Percentiles rank a stretch among this genome's conserved stretches.
Evolutionary conservation across 352 stramenopile species (phyloP).

Genomic region (Globisporangium nagaii): DNA sequence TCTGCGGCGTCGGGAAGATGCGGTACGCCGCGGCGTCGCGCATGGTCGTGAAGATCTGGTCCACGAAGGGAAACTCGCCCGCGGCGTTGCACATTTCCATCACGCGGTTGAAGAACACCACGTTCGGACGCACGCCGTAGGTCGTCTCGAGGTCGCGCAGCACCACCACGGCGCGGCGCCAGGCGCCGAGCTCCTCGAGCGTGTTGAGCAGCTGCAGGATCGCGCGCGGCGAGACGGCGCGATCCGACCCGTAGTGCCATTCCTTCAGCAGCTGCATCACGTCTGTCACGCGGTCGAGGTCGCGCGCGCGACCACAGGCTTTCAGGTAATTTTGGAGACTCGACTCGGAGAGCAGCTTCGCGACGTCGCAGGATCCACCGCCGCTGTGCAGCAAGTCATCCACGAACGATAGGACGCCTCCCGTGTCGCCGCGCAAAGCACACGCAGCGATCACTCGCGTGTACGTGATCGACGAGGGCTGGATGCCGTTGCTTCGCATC

Average conservation of each 20-base stretch:
- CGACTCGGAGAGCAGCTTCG: constrained; percentile 21
- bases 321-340: constrained; percentile 37
- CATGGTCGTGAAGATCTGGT: constrained; percentile 72
- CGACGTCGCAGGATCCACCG: neutral
- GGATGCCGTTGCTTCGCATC: constrained; percentile 19
- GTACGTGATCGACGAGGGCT: constrained; percentile 18
- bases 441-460: constrained; percentile 33
- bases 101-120: constrained; percentile 40
- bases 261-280: constrained; percentile 27
- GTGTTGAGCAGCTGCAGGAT: constrained; percentile 42
- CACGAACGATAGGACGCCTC: constrained; percentile 32
- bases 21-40: constrained; percentile 38
- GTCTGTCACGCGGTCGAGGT: constrained; percentile 30
- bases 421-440: constrained; percentile 28
- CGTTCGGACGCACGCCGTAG: constrained; percentile 41
- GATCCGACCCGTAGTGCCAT: constrained; percentile 20
- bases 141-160: constrained; percentile 32
- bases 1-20: constrained; percentile 41
- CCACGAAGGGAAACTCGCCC: constrained; percentile 36
- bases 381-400: constrained; percentile 12
- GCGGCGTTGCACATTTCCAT: constrained; percentile 68
- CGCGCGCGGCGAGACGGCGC: constrained; percentile 17
- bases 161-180: constrained; percentile 38
- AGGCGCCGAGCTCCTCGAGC: constrained; percentile 39
- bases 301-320: constrained; percentile 21